phyloP scores from a whole-genome alignment of 306 rosid genomes.

The Herpetospermum pedunculosum region DNA sequence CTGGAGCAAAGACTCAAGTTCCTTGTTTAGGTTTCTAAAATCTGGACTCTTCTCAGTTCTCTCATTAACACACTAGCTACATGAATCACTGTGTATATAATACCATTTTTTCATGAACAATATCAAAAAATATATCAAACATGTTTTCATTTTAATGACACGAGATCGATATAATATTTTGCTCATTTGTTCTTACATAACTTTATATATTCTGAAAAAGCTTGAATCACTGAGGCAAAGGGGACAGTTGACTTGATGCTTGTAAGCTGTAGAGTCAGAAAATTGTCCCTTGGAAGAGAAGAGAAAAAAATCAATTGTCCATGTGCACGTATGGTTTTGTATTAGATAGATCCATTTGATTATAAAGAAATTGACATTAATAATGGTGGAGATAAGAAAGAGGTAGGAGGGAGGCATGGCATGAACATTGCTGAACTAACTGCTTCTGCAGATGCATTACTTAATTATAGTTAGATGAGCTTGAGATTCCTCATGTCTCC shows the following conservation, averaged over 20 bases:
- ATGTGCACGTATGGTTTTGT: too few species aligned
- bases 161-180: neutral
- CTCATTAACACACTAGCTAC: neutral
- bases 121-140: neutral
- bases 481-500: slow-evolving; percentile 10
- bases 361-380: neutral
- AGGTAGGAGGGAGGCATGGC: slow-evolving; percentile 12
- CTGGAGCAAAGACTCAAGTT: slow-evolving; percentile 14
- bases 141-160: neutral
- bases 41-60: neutral
- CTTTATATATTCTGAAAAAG: neutral
- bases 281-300: too few species aligned
- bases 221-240: neutral
- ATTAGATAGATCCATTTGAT: too few species aligned
- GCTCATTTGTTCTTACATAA: neutral
- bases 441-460: neutral
- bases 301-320: neutral
- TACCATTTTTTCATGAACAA: neutral
- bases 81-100: neutral
- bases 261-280: neutral
- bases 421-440: neutral
- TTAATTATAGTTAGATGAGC: neutral
- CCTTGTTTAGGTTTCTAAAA: too few species aligned
- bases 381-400: neutral
- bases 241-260: neutral